A percentile compares a stretch with the other conserved stretches of the same genome.
Conservation (phyloP, 164 flowering plant species). For the Tetrastigma voinierianum region DNA sequence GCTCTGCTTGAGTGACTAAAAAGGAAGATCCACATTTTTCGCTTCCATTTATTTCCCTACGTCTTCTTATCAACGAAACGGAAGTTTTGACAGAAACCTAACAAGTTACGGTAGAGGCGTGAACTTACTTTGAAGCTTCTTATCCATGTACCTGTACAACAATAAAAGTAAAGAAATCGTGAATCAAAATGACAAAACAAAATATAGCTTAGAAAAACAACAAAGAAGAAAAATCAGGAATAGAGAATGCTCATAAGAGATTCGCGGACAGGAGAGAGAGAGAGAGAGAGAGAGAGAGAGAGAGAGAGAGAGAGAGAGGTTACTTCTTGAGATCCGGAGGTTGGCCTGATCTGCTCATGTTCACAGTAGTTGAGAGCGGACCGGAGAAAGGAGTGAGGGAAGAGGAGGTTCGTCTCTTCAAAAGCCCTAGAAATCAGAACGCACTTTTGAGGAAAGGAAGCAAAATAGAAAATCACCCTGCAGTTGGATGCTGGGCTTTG, state of each 20-base stretch:
- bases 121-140: slow-evolving; percentile 65
- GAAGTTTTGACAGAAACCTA: neutral
- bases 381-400: neutral
- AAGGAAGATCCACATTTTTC: too few relatives aligned
- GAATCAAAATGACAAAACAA: too few relatives aligned
- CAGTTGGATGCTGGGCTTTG: neutral
- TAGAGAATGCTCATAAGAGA: neutral
- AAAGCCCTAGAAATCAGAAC: neutral
- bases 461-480: too few relatives aligned
- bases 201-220: neutral
- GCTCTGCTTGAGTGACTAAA: too few relatives aligned
- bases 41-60: too few relatives aligned
- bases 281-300: too few relatives aligned
- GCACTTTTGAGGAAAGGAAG: neutral
- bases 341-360: slow-evolving; percentile 72
- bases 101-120: neutral
- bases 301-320: too few relatives aligned
- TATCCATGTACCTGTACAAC: slow-evolving; percentile 60
- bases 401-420: neutral
- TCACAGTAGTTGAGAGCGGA: slow-evolving; percentile 3
- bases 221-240: neutral
- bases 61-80: neutral
- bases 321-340: slow-evolving; percentile 83
- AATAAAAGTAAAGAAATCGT: neutral
- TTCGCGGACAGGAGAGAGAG: neutral